phyloP scores from a whole-genome alignment of 2,329 filamentous ascomycete genomes.

The Colletotrichum sp. region DNA sequence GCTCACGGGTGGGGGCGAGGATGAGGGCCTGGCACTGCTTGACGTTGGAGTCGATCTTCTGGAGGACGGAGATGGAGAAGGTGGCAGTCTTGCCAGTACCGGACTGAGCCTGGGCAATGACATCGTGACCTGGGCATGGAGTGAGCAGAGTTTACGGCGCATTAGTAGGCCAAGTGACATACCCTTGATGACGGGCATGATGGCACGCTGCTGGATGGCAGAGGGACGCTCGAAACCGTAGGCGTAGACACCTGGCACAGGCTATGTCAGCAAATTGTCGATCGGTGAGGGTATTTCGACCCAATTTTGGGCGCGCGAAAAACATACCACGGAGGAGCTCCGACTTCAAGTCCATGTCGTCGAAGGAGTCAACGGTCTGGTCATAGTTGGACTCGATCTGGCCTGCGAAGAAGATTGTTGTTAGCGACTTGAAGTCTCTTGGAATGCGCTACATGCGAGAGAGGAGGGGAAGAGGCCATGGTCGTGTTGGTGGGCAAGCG shows the following conservation, averaged over 20 bases:
- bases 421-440: conserved; percentile 23
- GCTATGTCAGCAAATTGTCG: conserved; percentile 1
- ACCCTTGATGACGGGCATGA: conserved; percentile 99
- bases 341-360: conserved; percentile 95
- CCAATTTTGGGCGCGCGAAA: not conserved
- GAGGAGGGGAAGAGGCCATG: not conserved
- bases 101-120: conserved; percentile 99
- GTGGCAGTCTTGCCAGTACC: conserved; percentile 99
- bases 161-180: conserved; percentile 37
- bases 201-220: conserved; percentile 99
- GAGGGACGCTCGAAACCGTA: conserved; percentile 99
- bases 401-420: conserved; percentile 56
- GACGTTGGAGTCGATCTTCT: conserved; percentile 95
- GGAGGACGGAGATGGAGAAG: conserved; percentile 98
- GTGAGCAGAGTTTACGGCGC: conserved; percentile 13
- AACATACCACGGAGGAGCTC: conserved; percentile 87
- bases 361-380: conserved; percentile 99
- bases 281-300: conserved; percentile 17
- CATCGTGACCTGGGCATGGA: conserved; percentile 78
- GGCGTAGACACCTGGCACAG: conserved; percentile 81
- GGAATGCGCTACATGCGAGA: not conserved
- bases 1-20: conserved; percentile 95
- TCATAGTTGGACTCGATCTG: conserved; percentile 99
- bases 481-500: not conserved
- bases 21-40: conserved; percentile 99